Evolutionary conservation across 2,329 filamentous ascomycete species (phyloP), one percentile per base, ranked within the genome.

Genomic region (Apiospora arundinis): DNA sequence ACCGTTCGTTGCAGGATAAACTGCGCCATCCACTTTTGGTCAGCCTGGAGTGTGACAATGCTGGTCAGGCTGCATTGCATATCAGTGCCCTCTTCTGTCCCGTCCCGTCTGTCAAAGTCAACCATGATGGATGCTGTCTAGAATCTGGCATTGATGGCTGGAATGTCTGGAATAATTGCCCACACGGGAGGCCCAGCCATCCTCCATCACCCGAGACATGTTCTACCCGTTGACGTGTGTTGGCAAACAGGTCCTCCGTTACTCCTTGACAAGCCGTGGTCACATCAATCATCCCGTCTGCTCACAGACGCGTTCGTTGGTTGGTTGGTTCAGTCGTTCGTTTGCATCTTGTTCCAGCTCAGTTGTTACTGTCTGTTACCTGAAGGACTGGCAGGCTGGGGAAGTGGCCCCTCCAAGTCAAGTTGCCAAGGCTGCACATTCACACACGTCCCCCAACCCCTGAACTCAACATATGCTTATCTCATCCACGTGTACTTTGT

Each of bases 401-500:
- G 25, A 32, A 56, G 49, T 32, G 25, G 25, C 32, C 32, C 32
- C 32, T 6, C 32, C 32, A 32, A 32, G 32, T 32, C 32, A 32
- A 32, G 32, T 32, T 56, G 49, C 48, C 48, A 52, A 52, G 23
- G 23, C 16, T 6, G 11, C 48, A 28, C 48, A 52, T 14, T 25
- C n/a, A 6, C 48, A 52, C 4, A 4, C 9, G 12, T 1, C 32
- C 6, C 42, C 42, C 28, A 60, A 60, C 52, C 52, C 52, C 52
- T 60, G 52, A 60, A 60, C 52, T 21, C 52, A 37, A 60, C 56
- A 63, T 63, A 63, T 63, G 56, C 56, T 63, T 63, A 63, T 40
- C 32, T 63, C 21, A 63, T 40, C 56, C 56, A 23, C 21, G 32
- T 40, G 32, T 12, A n/a, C 45, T 11, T 32, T 32, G 32, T 12